phyloP scores from a whole-genome alignment of 2,329 filamentous ascomycete species.

The Cordyceps militaris region DNA sequence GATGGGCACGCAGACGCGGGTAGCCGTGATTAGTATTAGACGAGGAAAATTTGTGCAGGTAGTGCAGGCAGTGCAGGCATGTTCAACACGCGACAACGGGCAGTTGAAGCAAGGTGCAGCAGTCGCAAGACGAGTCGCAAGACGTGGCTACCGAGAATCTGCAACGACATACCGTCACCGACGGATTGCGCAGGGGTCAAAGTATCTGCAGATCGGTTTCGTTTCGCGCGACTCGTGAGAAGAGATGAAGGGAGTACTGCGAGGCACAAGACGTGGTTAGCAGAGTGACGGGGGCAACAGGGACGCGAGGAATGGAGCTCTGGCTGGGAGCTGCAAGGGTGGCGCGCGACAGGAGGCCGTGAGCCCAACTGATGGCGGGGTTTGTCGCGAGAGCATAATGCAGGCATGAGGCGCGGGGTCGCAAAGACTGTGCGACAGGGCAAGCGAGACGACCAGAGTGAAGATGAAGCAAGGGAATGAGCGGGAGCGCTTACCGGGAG shows the following conservation, averaged over 20 bases:
- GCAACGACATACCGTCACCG: conserved; percentile 64
- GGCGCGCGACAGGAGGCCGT: neutral
- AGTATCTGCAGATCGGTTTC: conserved; percentile 67
- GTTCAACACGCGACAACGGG: conserved; percentile 15
- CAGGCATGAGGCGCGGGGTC: conserved; percentile 7
- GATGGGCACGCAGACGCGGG: neutral
- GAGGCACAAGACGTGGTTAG: conserved; percentile 20
- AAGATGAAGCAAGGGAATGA: neutral
- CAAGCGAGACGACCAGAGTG: conserved; percentile 11
- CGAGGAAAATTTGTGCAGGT: neutral
- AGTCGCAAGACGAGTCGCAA: conserved; percentile 26
- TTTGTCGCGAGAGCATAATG: conserved; percentile 1
- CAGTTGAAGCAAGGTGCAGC: conserved; percentile 26
- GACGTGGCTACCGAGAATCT: conserved; percentile 28
- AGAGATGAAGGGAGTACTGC: conserved; percentile 39
- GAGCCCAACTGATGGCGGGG: neutral
- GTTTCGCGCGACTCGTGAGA: conserved; percentile 65
- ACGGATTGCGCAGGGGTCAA: conserved; percentile 48
- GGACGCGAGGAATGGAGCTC: conserved; percentile 6
- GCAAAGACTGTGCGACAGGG: conserved; percentile 12
- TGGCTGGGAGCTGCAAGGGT: conserved; percentile 12
- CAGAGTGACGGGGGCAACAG: conserved; percentile 10
- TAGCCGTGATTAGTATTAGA: neutral
- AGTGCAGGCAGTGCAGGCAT: no score
- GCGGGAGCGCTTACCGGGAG: conserved; percentile 54